These are phyloP conservation scores for Passalora sequoiae DNA, from an alignment of 2,329 filamentous ascomycete genomes.

Conservation along the genomic window DNA sequence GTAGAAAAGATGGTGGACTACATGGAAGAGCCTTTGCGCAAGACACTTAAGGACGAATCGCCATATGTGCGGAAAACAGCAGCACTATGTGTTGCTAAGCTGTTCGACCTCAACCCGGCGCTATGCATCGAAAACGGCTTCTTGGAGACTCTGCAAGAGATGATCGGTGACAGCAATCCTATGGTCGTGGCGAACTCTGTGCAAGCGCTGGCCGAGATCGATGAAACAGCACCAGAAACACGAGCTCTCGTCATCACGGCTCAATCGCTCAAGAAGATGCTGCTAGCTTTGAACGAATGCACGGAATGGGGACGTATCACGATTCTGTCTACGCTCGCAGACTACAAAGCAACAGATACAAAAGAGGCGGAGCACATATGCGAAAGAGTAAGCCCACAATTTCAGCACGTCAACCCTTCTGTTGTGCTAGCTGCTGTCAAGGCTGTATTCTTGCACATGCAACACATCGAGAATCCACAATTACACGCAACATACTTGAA, in stretches of 20 bases:
- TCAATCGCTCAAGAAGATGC: slow-evolving; percentile 82
- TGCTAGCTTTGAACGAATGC: slow-evolving; percentile 95
- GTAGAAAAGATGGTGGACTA: slow-evolving; percentile 99
- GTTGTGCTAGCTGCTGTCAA: slow-evolving; percentile 97
- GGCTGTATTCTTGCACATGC: slow-evolving; percentile 96
- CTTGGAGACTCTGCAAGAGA: slow-evolving; percentile 83
- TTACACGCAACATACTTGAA: slow-evolving; percentile 80
- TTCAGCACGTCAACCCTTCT: slow-evolving; percentile 96
- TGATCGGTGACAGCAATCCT: slow-evolving; percentile 95
- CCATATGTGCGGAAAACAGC: slow-evolving; percentile 98
- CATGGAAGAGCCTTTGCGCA: slow-evolving; percentile 95
- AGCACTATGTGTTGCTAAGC: slow-evolving; percentile 93
- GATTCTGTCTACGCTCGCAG: slow-evolving; percentile 80
- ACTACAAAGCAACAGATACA: slow-evolving; percentile 78
- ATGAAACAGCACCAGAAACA: slow-evolving; percentile 84
- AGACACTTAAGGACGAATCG: slow-evolving; percentile 93
- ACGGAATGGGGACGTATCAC: slow-evolving; percentile 98
- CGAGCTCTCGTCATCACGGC: slow-evolving; percentile 77
- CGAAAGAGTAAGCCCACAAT: slow-evolving; percentile 90
- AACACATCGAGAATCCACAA: slow-evolving; percentile 65
- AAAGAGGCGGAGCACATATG: slow-evolving; percentile 99
- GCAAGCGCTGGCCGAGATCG: slow-evolving; percentile 85
- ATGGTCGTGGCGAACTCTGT: slow-evolving; percentile 99
- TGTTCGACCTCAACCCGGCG: slow-evolving; percentile 87
- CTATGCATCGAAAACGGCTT: slow-evolving; percentile 98